A percentile compares a stretch with the other conserved stretches of the same genome.
phyloP scores from a whole-genome alignment of 306 rosid species.

The Dalbergia cultrata region DNA sequence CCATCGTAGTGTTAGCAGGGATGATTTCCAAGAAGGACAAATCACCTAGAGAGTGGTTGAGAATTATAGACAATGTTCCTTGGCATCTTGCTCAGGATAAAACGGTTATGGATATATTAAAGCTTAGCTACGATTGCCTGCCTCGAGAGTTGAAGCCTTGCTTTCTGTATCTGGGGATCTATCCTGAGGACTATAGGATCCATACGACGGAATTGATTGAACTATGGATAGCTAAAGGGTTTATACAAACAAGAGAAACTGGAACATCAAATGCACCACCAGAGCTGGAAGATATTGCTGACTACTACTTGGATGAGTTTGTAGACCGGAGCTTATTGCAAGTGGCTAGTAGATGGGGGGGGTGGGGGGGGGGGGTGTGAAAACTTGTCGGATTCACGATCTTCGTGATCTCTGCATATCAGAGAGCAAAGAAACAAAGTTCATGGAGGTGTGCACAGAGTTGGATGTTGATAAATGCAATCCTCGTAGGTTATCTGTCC shows the following conservation, averaged over 20 bases:
- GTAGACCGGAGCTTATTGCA: slow-evolving; percentile 19
- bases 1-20: neutral
- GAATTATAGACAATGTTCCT: neutral
- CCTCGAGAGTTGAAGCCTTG: slow-evolving; percentile 3
- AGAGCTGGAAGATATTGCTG: neutral
- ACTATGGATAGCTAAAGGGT: slow-evolving; percentile 37
- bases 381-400: slow-evolving; percentile 38
- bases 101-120: neutral
- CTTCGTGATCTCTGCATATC: neutral
- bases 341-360: neutral
- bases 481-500: slow-evolving; percentile 30
- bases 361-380: slow-evolving; percentile 23
- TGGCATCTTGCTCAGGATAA: neutral
- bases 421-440: neutral
- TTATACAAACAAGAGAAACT: neutral
- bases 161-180: slow-evolving; percentile 33
- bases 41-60: neutral
- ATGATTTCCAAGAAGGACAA: neutral
- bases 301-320: slow-evolving; percentile 30
- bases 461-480: neutral
- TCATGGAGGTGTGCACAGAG: neutral
- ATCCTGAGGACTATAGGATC: slow-evolving; percentile 21
- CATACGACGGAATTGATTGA: neutral
- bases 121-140: slow-evolving; percentile 28
- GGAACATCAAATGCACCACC: neutral